Percentiles rank a stretch among this genome's conserved stretches.
Evolutionary conservation across 1,284 basidiomycete species (phyloP).

Genomic region (Ustilago curta): DNA sequence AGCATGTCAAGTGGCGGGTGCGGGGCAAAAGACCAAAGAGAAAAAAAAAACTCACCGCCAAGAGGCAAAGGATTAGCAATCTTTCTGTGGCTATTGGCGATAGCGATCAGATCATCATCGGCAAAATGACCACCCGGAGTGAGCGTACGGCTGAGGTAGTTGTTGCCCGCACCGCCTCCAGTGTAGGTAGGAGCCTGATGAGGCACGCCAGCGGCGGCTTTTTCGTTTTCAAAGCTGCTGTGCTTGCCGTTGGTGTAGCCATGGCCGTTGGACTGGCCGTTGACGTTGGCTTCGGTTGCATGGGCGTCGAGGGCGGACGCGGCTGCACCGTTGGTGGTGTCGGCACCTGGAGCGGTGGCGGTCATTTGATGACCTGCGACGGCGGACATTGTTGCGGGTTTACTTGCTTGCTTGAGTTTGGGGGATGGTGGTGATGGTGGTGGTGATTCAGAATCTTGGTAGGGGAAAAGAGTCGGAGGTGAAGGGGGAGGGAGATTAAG

Average conservation of each 20-base stretch:
- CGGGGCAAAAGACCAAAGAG: too few relatives aligned
- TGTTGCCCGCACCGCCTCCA: conserved; percentile 16
- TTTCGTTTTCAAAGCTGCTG: conserved; percentile 34
- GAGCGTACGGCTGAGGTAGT: conserved; percentile 27
- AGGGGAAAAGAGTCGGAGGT: neutral
- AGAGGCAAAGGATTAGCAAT: conserved; percentile 55
- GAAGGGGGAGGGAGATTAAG: neutral
- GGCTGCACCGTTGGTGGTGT: conserved; percentile 14
- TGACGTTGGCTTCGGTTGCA: conserved; percentile 5
- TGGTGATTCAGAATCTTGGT: neutral
- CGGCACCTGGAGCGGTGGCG: conserved; percentile 15
- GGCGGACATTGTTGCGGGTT: conserved; percentile 25
- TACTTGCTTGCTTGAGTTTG: neutral
- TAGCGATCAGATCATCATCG: conserved; percentile 54
- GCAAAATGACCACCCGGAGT: conserved; percentile 55
- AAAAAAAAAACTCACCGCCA: conserved; percentile 35
- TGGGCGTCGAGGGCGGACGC: neutral
- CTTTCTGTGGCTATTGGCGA: conserved; percentile 46
- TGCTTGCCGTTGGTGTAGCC: conserved; percentile 12
- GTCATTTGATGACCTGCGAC: conserved; percentile 32
- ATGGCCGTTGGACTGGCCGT: conserved; percentile 14
- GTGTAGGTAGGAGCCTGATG: conserved; percentile 44
- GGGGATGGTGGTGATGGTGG: neutral
- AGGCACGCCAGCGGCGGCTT: conserved; percentile 2
- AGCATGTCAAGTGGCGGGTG: too few relatives aligned